Evolutionary conservation across 805 yeast genomes (phyloP).

Genomic region (Ascoidea tarda): DNA sequence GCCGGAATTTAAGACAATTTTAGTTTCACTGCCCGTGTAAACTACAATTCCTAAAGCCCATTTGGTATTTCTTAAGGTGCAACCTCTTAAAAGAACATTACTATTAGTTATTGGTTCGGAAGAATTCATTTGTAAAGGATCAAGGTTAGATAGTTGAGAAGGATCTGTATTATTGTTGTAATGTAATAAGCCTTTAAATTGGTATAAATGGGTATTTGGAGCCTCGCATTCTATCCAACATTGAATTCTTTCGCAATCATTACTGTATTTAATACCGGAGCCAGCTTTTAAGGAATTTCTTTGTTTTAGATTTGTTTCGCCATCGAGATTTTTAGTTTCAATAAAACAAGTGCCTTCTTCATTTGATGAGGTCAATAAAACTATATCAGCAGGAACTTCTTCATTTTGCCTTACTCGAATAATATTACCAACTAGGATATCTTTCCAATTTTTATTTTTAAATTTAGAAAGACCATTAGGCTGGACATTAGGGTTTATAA

Average conservation of each 20-base stretch:
- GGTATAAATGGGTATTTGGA: slow-evolving; percentile 52
- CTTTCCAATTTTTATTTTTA: slow-evolving; percentile 50
- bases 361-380: slow-evolving; percentile 54
- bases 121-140: slow-evolving; percentile 10
- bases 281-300: slow-evolving; percentile 43
- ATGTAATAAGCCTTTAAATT: slow-evolving; percentile 53
- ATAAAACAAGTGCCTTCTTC: slow-evolving; percentile 55
- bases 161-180: slow-evolving; percentile 14
- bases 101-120: slow-evolving; percentile 47
- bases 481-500: slow-evolving; percentile 18
- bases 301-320: slow-evolving; percentile 62
- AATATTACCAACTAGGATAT: slow-evolving; percentile 61
- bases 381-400: slow-evolving; percentile 66
- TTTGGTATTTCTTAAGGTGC: slow-evolving; percentile 56
- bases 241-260: slow-evolving; percentile 41
- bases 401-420: slow-evolving; percentile 55
- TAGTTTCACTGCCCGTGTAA: slow-evolving; percentile 67
- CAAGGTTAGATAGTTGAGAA: slow-evolving; percentile 17
- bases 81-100: slow-evolving; percentile 59
- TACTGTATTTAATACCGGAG: slow-evolving; percentile 34
- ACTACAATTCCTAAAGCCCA: slow-evolving; percentile 66
- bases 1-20: slow-evolving; percentile 69
- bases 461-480: slow-evolving; percentile 25
- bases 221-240: slow-evolving; percentile 59
- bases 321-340: slow-evolving; percentile 60